These are phyloP conservation scores for Favolaschia claudopus DNA, from an alignment of 768 basidiomycete genomes.

Conservation along the genomic window DNA sequence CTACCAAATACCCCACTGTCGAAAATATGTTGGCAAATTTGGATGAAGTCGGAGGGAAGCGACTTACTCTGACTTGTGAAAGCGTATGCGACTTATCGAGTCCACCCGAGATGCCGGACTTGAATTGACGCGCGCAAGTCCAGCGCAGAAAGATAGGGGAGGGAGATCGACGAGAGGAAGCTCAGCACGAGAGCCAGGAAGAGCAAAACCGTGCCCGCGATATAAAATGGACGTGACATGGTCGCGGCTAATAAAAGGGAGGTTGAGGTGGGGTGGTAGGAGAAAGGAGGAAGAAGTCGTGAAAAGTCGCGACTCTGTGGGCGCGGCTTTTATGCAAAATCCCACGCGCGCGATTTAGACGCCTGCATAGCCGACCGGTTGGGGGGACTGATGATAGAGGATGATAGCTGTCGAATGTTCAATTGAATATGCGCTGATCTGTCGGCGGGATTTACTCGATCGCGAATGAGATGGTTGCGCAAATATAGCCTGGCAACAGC, in stretches of 20 bases:
- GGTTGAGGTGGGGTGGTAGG: no score
- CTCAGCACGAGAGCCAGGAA: constrained; percentile 14
- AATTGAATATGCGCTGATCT: no score
- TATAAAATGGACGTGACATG: constrained; percentile 8
- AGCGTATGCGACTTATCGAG: neutral
- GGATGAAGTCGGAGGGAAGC: neutral
- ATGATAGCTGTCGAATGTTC: no score
- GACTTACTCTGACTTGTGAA: no score
- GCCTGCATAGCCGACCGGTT: constrained; percentile 1
- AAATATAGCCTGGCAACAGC: no score
- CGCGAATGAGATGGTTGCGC: no score
- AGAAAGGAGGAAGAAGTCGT: neutral
- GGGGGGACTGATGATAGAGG: no score
- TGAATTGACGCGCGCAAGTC: constrained; percentile 11
- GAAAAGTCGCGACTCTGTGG: neutral
- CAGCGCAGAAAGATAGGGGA: constrained; percentile 4
- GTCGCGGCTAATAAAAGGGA: neutral
- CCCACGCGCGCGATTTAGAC: constrained; percentile 15
- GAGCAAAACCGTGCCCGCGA: constrained; percentile 14
- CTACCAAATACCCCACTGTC: constrained; percentile 15
- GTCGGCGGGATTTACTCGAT: no score
- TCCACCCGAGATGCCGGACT: neutral
- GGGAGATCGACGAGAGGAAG: constrained; percentile 15
- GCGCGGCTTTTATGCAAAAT: neutral
- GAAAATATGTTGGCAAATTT: neutral